Conservation (phyloP, 257 asterid genomes). For the Henckelia pumila region DNA sequence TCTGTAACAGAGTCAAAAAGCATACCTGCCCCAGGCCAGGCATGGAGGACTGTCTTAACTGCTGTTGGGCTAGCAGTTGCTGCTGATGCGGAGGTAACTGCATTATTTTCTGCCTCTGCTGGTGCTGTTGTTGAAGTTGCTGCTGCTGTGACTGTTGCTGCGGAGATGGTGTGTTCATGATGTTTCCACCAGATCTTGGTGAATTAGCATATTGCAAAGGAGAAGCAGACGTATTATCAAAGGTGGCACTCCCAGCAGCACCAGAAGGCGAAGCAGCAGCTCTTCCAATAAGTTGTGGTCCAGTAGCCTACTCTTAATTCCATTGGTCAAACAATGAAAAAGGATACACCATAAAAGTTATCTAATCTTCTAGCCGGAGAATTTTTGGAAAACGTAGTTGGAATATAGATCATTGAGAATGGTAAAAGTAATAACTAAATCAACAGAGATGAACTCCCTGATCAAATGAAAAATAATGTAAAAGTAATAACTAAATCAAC, state of each 20-base stretch:
- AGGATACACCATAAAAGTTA: slow-evolving; percentile 16
- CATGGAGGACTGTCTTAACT: slow-evolving; percentile 77
- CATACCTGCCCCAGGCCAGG: slow-evolving; percentile 82
- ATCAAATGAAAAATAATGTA: no score
- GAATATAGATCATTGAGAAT: neutral
- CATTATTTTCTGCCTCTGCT: slow-evolving; percentile 84
- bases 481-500: slow-evolving; percentile 5
- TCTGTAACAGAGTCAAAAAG: slow-evolving; percentile 4
- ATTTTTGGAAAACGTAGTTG: slow-evolving; percentile 7
- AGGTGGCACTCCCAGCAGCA: slow-evolving; percentile 55
- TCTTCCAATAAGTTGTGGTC: slow-evolving; percentile 71
- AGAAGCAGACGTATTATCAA: slow-evolving; percentile 81
- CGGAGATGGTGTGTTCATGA: slow-evolving; percentile 98
- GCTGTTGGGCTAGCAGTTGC: slow-evolving; percentile 79
- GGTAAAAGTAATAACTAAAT: no score
- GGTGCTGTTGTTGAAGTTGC: slow-evolving; percentile 58
- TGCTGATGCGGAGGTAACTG: slow-evolving; percentile 77
- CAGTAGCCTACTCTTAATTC: slow-evolving; percentile 59
- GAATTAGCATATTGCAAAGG: slow-evolving; percentile 89
- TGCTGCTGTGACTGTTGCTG: slow-evolving; percentile 74
- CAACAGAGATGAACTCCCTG: no score
- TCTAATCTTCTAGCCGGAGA: slow-evolving; percentile 14
- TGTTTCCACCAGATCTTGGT: slow-evolving; percentile 79
- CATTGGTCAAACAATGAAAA: slow-evolving; percentile 22
- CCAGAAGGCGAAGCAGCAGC: slow-evolving; percentile 89